Base-by-base conservation (phyloP, 2,329 filamentous ascomycete genomes). In the Pestalotiopsis fici region DNA sequence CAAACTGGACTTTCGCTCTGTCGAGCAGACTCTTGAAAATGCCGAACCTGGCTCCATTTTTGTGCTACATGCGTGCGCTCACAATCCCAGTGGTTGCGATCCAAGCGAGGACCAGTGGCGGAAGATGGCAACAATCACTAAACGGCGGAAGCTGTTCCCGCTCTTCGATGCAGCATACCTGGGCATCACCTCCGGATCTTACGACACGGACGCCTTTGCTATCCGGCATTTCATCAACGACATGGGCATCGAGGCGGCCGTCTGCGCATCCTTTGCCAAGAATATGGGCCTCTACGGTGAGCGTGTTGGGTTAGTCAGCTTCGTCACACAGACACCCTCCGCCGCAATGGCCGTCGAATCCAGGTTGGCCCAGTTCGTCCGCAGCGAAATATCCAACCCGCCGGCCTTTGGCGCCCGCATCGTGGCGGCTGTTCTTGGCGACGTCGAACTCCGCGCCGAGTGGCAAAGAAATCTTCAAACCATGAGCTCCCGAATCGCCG, bases 181-280 rank as follows among this genome's bases (percentile, higher is more conserved):
- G 31, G 77, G 77, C 2, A 77, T 79, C 69, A 74, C 72, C 61
- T 74, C 75, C 11, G 77, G 77, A 6, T 68, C 66, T 21, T 66
- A 76, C 11, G 74, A 77, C 66, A 69, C 73, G 50, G 77, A 79
- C 69, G 74, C 74, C 23, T 78, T 73, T 71, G 71, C 75, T 1
- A 73, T 79, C 37, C 72, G 73, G 11, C 67, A 75, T 64, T 78
- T 78, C 50, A 71, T 78, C 18, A 75, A 78, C 15, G 75, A 77
- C 28, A 70, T 79, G 7, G 72, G 73, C 1, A 73, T 83, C 66
- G 87, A 90, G 75, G 81, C 87, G 4, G 84, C 85, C 64, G 78
- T 90, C 3, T 86, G 86, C 61, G 82, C 88, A 74, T 90, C 88
- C 0, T 90, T 90, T 71, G 86, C 88, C 2, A 90, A 90, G 79